Conservation (phyloP, 73 alveolate species). For the Tetrahymena malaccensis region DNA sequence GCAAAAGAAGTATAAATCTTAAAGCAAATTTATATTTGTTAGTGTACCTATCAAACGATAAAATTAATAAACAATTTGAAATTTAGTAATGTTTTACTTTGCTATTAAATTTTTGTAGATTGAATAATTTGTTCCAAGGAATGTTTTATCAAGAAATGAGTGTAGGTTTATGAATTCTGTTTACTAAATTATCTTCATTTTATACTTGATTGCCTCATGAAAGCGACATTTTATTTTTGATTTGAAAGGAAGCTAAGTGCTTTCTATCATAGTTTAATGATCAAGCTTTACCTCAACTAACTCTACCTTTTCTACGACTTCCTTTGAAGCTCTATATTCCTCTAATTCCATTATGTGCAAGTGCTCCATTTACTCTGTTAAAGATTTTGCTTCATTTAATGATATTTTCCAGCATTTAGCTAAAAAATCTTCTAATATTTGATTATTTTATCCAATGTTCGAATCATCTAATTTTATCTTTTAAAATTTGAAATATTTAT, state of each 20-base stretch:
- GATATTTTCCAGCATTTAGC: neutral
- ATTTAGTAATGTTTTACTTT: neutral
- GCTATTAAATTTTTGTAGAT: neutral
- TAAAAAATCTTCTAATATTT: neutral
- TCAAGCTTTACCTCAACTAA: neutral
- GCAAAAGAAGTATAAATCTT: neutral
- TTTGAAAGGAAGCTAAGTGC: neutral
- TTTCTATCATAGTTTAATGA: neutral
- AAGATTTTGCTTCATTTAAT: neutral
- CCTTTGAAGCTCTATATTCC: neutral
- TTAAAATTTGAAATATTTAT: neutral
- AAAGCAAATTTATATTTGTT: neutral
- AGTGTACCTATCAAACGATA: neutral
- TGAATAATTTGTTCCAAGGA: neutral
- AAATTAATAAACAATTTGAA: too few relatives aligned
- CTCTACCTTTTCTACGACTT: neutral
- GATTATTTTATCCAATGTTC: neutral
- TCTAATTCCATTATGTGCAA: neutral
- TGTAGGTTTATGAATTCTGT: neutral
- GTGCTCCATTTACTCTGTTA: neutral
- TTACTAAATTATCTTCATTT: neutral
- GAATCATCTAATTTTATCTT: neutral
- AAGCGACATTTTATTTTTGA: neutral
- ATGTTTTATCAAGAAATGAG: neutral
- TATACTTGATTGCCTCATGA: neutral